These are phyloP conservation scores for Hansenula anomala DNA, from an alignment of 1,139 yeast genomes.

Conservation along the genomic window DNA sequence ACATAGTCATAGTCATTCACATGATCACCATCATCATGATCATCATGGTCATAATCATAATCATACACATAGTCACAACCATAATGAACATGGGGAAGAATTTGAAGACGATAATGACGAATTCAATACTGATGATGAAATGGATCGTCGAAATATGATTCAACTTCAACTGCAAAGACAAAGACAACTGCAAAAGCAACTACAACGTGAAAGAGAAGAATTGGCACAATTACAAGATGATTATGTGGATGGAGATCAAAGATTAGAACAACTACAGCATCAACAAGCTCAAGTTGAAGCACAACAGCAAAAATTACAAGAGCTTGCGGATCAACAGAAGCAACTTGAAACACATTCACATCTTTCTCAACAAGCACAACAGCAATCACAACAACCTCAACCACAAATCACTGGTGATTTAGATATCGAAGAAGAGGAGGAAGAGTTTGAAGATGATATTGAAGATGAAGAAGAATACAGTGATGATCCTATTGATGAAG, in stretches of 20 bases:
- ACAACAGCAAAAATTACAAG: no score
- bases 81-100: background rate
- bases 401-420: slow-evolving; percentile 13
- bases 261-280: background rate
- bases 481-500: slow-evolving; percentile 45
- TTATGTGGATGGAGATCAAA: slow-evolving; percentile 11
- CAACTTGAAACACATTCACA: no score
- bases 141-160: slow-evolving; percentile 5
- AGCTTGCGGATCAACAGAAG: no score
- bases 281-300: background rate
- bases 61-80: slow-evolving; percentile 1
- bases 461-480: slow-evolving; percentile 14
- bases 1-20: background rate
- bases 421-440: slow-evolving; percentile 26
- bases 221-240: slow-evolving; percentile 15
- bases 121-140: slow-evolving; percentile 1
- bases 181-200: slow-evolving; percentile 15
- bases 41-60: background rate
- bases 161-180: slow-evolving; percentile 16
- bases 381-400: background rate
- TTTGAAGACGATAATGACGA: background rate
- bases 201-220: slow-evolving; percentile 17
- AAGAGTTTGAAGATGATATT: slow-evolving; percentile 25
- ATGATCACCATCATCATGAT: slow-evolving; percentile 1
- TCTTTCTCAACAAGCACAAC: background rate